A percentile compares a stretch with the other conserved stretches of the same genome.
phyloP scores from a whole-genome alignment of 176 grass and related monocot genomes.

The Hordeum marinum region DNA sequence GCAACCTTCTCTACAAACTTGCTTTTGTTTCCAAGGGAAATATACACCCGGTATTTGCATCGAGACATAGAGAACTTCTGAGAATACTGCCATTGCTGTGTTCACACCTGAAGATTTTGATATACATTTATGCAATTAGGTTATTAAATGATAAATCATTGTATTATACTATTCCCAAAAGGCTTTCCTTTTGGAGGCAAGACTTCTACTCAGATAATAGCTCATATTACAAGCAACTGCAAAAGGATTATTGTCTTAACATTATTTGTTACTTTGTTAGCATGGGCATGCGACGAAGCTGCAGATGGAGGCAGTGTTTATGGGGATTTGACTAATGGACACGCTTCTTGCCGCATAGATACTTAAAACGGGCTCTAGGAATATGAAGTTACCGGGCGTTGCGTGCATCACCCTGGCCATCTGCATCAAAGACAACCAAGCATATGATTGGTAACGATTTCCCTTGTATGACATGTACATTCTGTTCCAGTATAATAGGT shows the following conservation, averaged over 20 bases:
- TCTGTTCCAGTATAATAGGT: constrained; percentile 15
- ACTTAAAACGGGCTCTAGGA: constrained; percentile 35
- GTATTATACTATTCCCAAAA: neutral
- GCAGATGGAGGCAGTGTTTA: constrained; percentile 62
- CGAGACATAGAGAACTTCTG: neutral
- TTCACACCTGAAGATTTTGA: neutral
- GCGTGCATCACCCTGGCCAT: constrained; percentile 74
- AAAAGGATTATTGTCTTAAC: neutral
- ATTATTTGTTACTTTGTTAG: neutral
- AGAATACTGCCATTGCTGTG: neutral
- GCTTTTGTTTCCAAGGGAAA: neutral
- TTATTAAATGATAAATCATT: neutral
- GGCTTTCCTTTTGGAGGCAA: neutral
- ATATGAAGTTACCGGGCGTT: constrained; percentile 65
- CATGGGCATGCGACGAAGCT: constrained; percentile 45
- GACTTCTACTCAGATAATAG: neutral
- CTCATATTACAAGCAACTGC: neutral
- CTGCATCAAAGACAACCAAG: constrained; percentile 83
- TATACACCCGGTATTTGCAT: neutral
- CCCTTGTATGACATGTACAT: constrained; percentile 8
- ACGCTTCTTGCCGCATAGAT: constrained; percentile 61
- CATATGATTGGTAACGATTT: constrained; percentile 52
- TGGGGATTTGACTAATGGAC: constrained; percentile 67
- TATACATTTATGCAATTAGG: neutral
- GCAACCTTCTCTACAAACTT: neutral